Percentiles rank a stretch among this genome's conserved stretches.
Evolutionary conservation across 2,329 filamentous ascomycete species (phyloP).

Genomic region (Dothideomycetidae sp.): DNA sequence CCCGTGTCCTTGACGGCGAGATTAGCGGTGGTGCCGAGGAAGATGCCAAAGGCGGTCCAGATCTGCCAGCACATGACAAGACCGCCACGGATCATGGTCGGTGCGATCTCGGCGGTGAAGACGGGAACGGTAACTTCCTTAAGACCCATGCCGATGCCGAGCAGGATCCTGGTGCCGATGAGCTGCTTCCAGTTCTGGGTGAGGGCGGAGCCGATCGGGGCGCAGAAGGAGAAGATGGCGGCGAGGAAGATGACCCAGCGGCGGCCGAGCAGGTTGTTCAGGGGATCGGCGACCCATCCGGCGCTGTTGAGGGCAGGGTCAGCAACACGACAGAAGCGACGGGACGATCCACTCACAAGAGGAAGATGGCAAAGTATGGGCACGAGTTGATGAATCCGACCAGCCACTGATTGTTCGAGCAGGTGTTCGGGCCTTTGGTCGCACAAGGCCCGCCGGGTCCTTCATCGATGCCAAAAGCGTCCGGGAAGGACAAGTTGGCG

Average conservation of each 20-base stretch:
- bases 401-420: constrained; percentile 40
- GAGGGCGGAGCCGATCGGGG: constrained; percentile 52
- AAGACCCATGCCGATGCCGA: constrained; percentile 45
- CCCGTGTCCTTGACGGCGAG: constrained; percentile 47
- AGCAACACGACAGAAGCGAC: too few relatives aligned
- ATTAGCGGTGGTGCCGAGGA: constrained; percentile 52
- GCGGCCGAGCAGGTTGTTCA: constrained; percentile 20
- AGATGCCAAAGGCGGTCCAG: constrained; percentile 39
- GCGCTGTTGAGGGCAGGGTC: constrained; percentile 16
- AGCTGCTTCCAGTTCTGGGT: constrained; percentile 45
- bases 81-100: constrained; percentile 40
- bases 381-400: constrained; percentile 46
- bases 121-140: constrained; percentile 36
- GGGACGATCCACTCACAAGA: too few relatives aligned
- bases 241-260: constrained; percentile 26
- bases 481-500: constrained; percentile 48
- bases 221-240: constrained; percentile 43
- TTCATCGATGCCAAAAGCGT: constrained; percentile 36
- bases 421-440: background rate
- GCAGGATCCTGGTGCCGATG: constrained; percentile 52
- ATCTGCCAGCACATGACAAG: constrained; percentile 76
- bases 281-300: constrained; percentile 19
- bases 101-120: constrained; percentile 32
- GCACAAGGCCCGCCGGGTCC: constrained; percentile 11
- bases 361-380: constrained; percentile 24